These are phyloP conservation scores for Striga hermonthica DNA, from an alignment of 305 asterid species.

Conservation along the genomic window DNA sequence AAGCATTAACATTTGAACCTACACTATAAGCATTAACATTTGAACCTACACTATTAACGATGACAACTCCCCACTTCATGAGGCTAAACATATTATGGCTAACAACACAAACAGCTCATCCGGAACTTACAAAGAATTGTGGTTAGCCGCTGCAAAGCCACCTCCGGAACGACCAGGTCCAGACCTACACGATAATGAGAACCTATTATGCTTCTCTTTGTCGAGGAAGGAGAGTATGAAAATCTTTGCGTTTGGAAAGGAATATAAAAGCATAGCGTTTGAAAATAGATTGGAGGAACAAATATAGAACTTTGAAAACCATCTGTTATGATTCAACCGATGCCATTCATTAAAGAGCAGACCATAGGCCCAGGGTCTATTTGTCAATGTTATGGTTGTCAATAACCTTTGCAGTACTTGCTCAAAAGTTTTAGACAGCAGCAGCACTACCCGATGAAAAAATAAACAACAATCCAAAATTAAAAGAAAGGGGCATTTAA, in stretches of 20 bases:
- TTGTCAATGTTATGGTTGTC: no score
- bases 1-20: background rate
- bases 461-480: background rate
- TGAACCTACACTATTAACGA: background rate
- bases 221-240: no score
- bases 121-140: conserved; percentile 51
- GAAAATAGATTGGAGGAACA: background rate
- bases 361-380: background rate
- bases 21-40: background rate
- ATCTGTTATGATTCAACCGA: background rate
- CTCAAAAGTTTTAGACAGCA: background rate
- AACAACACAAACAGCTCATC: background rate
- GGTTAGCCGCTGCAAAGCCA: conserved; percentile 40
- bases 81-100: background rate
- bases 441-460: conserved; percentile 4
- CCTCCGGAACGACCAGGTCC: conserved; percentile 52
- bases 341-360: background rate
- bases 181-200: conserved; percentile 41
- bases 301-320: background rate
- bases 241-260: no score
- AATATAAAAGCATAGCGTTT: no score
- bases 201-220: background rate
- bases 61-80: background rate
- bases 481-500: background rate
- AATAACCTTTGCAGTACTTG: background rate